Base-by-base conservation (phyloP, 163 green algal species). In the Smithsoniella earleae region DNA sequence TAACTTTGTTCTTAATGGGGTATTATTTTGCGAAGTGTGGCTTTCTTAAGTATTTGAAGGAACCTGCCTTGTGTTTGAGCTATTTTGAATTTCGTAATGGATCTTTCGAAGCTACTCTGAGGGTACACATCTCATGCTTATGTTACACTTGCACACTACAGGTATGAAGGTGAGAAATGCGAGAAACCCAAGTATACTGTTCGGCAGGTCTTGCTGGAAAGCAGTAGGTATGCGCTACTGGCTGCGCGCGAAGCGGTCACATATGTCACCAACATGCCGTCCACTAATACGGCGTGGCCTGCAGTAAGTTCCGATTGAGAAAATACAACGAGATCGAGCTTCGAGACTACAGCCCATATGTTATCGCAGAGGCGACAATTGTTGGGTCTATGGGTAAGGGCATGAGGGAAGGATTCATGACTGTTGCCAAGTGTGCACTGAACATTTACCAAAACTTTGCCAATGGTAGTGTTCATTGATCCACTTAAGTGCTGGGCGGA, bases 121-220 rank as follows among this genome's bases (percentile, higher is more conserved):
- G n/a, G n/a, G n/a, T n/a, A n/a, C n/a, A n/a, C n/a, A n/a, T n/a
- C n/a, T n/a, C n/a, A n/a, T n/a, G n/a, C n/a, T n/a, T n/a, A n/a
- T n/a, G n/a, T n/a, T n/a, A n/a, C n/a, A n/a, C n/a, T n/a, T n/a
- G n/a, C n/a, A n/a, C n/a, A n/a, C 40, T 49, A 13, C 25, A 69
- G 58, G 58, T 16, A 43, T 34, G 58, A 69, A 34, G 58, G 58
- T 18, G 58, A 69, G 58, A 37, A 33, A 69, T 69, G 58, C 1
- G 58, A 69, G 25, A 69, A 69, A 13, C 58, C 58, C 58, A 43
- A 69, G 25, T 69, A 69, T 34, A 36, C 22, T 13, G 49, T 64
- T 13, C 31, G 25, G 13, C 25, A 64, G 13, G 49, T 64, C 8
- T 27, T 64, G 49, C 33, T 64, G 13, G 33, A 27, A 64, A 64